Evolutionary conservation across 2,329 filamentous ascomycete species (phyloP), one percentile per base, ranked within the genome.

Genomic region (Cryphonectria naterciae): DNA sequence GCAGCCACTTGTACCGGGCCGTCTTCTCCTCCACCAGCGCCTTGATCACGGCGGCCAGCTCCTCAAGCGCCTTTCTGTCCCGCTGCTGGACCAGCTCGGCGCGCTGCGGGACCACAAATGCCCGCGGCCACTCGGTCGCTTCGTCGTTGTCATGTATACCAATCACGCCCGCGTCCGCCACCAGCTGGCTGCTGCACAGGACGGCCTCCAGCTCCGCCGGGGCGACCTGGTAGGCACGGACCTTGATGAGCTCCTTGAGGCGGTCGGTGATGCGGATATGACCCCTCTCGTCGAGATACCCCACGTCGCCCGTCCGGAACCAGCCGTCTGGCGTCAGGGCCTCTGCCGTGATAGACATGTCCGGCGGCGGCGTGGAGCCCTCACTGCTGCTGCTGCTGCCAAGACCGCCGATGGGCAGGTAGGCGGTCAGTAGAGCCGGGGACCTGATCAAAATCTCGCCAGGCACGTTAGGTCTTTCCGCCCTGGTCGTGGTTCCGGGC

Each of bases 221-320:
- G 1, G 81, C 80, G 4, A 84, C 82, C 75, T 84, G 82, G 72
- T 79, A 81, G 11, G 81, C 82, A 19, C 80, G 79, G 13, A 83
- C 81, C 76, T 85, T 84, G 73, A 85, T 84, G 39, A 84, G 77
- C 74, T 88, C 91, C 84, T 94, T 93, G 78, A 89, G 89, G 46
- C 92, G 85, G 77, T 93, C 92, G 17, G 93, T 89, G 68, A 94
- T 91, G 76, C 87, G 87, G 75, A 93, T 85, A 74, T 84, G 83
- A 49, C 86, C 87, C 1, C 85, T 76, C 25, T 83, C 77, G 74
- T 89, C 85, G 39, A 89, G 81, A 73, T 87, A 89, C 6, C 86
- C 89, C 56, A 93, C 87, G 75, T 94, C 92, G 1, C 92, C 92
- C 0, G 91, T 93, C 76, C 88, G 89, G 74, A 93, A 83, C 90